phyloP scores from a whole-genome alignment of 768 basidiomycete genomes.

The Rhodotorula graminis region DNA sequence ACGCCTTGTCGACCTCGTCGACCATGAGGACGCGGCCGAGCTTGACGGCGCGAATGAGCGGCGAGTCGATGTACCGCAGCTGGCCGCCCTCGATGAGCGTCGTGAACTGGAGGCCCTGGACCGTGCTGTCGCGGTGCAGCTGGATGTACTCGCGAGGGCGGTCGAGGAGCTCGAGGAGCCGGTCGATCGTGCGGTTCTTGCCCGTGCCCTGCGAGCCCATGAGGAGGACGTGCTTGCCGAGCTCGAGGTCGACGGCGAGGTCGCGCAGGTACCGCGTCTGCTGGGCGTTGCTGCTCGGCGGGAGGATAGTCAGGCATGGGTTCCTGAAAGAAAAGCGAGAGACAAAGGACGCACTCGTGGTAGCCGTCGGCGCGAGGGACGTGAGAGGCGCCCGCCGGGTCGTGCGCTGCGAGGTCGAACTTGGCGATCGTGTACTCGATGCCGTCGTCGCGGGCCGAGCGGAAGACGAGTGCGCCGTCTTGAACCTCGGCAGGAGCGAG shows the following conservation, averaged over 20 bases:
- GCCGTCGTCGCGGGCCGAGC: neutral
- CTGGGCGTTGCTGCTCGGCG: constrained; percentile 10
- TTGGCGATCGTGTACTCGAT: neutral
- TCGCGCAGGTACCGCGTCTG: constrained; percentile 26
- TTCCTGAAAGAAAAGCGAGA: no score
- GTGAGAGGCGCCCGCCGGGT: constrained; percentile 16
- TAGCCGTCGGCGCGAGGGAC: constrained; percentile 23
- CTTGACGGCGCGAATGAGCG: constrained; percentile 24
- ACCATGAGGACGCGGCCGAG: constrained; percentile 27
- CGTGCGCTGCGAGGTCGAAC: constrained; percentile 1
- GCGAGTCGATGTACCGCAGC: constrained; percentile 10
- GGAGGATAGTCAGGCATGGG: no score
- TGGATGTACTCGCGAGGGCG: constrained; percentile 33
- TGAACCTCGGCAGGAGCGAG: constrained; percentile 12
- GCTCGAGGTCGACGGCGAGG: constrained; percentile 26
- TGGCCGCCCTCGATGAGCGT: constrained; percentile 16
- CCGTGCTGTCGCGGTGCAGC: constrained; percentile 28
- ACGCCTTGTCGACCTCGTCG: constrained; percentile 37
- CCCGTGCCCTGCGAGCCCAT: constrained; percentile 34
- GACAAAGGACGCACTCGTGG: neutral
- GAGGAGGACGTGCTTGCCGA: constrained; percentile 27
- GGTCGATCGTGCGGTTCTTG: constrained; percentile 35
- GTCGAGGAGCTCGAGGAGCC: constrained; percentile 23
- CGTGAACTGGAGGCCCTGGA: constrained; percentile 7
- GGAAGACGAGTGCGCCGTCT: constrained; percentile 9